These are phyloP conservation scores for Taphrina confusa DNA, from an alignment of 1,139 yeast species.

Conservation along the genomic window DNA sequence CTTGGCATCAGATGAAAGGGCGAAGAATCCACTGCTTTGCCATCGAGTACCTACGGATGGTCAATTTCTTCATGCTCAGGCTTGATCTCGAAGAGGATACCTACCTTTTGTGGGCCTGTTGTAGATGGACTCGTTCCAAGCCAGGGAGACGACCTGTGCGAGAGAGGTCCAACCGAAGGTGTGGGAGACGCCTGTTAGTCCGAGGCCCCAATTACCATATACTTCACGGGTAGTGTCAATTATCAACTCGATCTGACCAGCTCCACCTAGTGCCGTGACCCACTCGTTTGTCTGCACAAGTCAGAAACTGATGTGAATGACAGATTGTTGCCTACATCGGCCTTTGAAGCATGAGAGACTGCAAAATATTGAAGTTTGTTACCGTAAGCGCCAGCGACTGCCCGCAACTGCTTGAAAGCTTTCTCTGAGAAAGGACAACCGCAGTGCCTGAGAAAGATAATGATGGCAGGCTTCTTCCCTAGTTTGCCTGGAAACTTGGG, in stretches of 20 bases:
- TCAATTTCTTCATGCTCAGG: background rate
- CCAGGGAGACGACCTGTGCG: constrained; percentile 12
- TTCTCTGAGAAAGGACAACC: constrained; percentile 30
- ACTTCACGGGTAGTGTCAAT: constrained; percentile 12
- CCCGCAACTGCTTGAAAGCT: constrained; percentile 12
- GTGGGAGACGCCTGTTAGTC: constrained; percentile 13
- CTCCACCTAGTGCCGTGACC: constrained; percentile 15
- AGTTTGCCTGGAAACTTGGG: constrained; percentile 16
- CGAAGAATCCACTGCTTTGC: constrained; percentile 29
- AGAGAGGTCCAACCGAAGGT: constrained; percentile 18
- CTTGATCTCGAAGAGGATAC: background rate
- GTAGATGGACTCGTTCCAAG: constrained; percentile 24
- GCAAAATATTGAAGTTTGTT: constrained; percentile 15
- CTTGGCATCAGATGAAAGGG: constrained; percentile 2
- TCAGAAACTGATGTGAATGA: no score
- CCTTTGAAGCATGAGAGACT: constrained; percentile 28
- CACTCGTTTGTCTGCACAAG: constrained; percentile 18
- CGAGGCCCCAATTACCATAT: constrained; percentile 30
- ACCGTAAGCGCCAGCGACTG: constrained; percentile 7
- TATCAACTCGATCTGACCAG: constrained; percentile 6
- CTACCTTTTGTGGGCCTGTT: constrained; percentile 27
- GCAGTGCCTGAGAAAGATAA: constrained; percentile 27
- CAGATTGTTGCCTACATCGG: constrained; percentile 4
- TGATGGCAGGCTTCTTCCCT: background rate
- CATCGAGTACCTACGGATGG: constrained; percentile 10